These are phyloP conservation scores for Exophiala aquamarina DNA, from an alignment of 2,329 filamentous ascomycete genomes.

Conservation along the genomic window DNA sequence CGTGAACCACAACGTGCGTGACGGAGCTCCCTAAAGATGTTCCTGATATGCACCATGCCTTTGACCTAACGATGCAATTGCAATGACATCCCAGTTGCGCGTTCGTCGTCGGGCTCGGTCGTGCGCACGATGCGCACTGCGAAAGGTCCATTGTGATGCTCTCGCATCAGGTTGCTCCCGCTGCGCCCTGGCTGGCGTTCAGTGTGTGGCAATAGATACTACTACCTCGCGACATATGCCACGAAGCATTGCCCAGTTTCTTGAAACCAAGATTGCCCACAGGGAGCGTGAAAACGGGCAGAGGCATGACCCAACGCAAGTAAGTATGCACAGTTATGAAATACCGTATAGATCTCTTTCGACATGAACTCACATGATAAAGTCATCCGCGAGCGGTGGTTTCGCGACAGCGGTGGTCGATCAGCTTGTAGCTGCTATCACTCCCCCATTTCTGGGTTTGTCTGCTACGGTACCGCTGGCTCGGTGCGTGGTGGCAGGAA, in stretches of 20 bases:
- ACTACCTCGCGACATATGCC: not conserved
- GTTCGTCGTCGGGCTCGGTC: not conserved
- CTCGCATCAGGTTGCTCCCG: not conserved
- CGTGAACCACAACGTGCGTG: too few species aligned
- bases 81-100: not conserved
- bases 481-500: constrained; percentile 1
- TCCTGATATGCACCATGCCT: too few species aligned
- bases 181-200: not conserved
- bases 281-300: not conserved
- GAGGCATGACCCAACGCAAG: not conserved
- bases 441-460: constrained; percentile 1
- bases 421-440: not conserved
- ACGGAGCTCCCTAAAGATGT: too few species aligned
- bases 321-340: not conserved
- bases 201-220: not conserved
- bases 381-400: not conserved
- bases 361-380: too few species aligned
- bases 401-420: not conserved
- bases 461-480: constrained; percentile 1
- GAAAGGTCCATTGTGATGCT: not conserved
- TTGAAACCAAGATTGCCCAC: constrained; percentile 1
- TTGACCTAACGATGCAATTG: too few species aligned
- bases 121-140: not conserved
- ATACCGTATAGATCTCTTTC: too few species aligned
- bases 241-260: constrained; percentile 2